These are phyloP conservation scores for Ogataea zsoltii DNA, from an alignment of 805 yeast genomes.

Conservation along the genomic window DNA sequence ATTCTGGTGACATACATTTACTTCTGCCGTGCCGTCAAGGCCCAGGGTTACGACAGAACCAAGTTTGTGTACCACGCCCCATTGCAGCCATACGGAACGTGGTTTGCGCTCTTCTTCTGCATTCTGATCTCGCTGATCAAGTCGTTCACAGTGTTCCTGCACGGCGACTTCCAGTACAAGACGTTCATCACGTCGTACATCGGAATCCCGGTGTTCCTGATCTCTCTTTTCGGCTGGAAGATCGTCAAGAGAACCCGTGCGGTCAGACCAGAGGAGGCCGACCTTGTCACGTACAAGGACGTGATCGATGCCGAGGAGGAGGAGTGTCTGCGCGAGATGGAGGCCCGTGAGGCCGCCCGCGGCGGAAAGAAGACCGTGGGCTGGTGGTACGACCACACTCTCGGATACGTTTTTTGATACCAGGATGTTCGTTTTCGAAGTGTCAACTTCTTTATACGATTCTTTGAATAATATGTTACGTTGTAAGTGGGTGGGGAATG, in stretches of 20 bases:
- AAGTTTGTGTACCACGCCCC: conserved; percentile 63
- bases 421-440: not conserved
- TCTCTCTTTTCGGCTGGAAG: conserved; percentile 61
- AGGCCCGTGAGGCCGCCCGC: conserved; percentile 17
- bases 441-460: too few species aligned
- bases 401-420: conserved; percentile 30
- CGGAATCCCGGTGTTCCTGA: conserved; percentile 64
- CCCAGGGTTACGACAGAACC: conserved; percentile 63
- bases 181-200: conserved; percentile 77
- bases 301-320: conserved; percentile 55
- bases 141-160: conserved; percentile 70
- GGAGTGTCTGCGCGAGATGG: conserved; percentile 29
- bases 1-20: conserved; percentile 67
- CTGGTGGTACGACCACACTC: conserved; percentile 33
- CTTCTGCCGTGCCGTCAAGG: conserved; percentile 64
- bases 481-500: too few species aligned
- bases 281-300: conserved; percentile 56
- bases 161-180: conserved; percentile 52
- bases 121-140: conserved; percentile 59
- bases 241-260: conserved; percentile 49
- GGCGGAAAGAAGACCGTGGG: conserved; percentile 19
- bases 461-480: too few species aligned
- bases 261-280: conserved; percentile 57
- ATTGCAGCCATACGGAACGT: conserved; percentile 68
- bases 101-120: conserved; percentile 55